These are phyloP conservation scores for Pseudocercospora fijiensis DNA, from an alignment of 2,329 filamentous ascomycete species.

Conservation along the genomic window DNA sequence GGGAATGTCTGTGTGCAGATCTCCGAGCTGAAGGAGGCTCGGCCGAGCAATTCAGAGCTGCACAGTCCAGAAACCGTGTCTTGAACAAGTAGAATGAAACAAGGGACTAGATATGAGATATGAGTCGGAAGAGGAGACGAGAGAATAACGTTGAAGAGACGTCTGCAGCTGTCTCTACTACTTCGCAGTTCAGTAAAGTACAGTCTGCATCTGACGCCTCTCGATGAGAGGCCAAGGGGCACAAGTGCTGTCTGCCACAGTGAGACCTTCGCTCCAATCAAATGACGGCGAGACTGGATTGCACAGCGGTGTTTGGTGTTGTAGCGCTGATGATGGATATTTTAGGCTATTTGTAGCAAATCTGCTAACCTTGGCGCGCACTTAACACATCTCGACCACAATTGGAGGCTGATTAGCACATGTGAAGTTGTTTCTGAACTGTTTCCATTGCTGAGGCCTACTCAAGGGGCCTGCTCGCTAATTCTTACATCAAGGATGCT, in stretches of 20 bases:
- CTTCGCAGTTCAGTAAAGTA: no score
- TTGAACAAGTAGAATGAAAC: no score
- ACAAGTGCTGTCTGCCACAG: neutral
- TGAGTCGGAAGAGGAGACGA: no score
- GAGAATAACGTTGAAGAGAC: no score
- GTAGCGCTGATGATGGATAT: neutral
- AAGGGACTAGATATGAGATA: neutral
- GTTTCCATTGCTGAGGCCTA: slow-evolving; percentile 9
- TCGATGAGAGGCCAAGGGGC: neutral
- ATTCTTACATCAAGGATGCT: slow-evolving; percentile 1
- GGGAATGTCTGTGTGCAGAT: no score
- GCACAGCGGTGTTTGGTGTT: neutral
- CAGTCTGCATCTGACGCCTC: no score
- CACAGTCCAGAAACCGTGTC: no score
- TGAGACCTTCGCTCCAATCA: neutral
- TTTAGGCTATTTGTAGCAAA: no score
- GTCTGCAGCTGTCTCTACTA: no score
- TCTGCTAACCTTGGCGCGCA: neutral
- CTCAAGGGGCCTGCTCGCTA: neutral
- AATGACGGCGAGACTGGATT: neutral
- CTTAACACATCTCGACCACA: neutral
- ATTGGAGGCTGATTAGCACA: no score
- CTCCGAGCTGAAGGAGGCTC: no score
- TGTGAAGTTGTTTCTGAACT: slow-evolving; percentile 1
- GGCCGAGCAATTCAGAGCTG: no score